Percentiles rank a stretch among this genome's conserved stretches.
Evolutionary conservation across 139 green algal species (phyloP).

Genomic region (Chlorella sp.): DNA sequence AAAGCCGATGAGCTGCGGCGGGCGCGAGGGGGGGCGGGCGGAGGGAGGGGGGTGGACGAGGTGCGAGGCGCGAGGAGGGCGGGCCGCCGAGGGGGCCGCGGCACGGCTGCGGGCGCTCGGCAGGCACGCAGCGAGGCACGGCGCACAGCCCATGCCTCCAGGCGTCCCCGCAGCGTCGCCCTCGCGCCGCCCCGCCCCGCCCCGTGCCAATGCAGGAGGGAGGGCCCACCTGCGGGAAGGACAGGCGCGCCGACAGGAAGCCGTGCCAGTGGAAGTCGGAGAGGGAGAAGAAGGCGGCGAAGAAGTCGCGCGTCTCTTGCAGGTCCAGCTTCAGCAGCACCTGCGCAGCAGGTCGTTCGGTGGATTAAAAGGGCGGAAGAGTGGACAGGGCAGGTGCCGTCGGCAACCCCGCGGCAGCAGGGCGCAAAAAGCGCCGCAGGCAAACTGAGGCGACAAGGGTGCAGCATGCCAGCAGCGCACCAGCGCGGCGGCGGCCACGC

Average conservation of each 20-base stretch:
- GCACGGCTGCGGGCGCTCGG: too few species aligned
- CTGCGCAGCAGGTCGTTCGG: background rate
- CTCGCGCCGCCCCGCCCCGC: too few species aligned
- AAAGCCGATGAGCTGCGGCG: conserved; percentile 88
- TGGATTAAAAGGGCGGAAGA: background rate
- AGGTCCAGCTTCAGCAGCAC: conserved; percentile 87
- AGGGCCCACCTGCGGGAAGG: too few species aligned
- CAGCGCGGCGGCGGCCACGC: background rate
- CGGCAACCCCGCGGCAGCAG: background rate
- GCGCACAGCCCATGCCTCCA: too few species aligned
- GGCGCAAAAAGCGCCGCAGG: background rate
- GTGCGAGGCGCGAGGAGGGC: too few species aligned
- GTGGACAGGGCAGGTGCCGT: background rate
- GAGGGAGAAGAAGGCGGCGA: conserved; percentile 95
- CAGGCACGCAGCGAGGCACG: too few species aligned
- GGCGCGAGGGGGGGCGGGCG: too few species aligned
- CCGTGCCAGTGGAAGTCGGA: conserved; percentile 92
- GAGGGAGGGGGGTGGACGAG: too few species aligned
- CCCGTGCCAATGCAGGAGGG: too few species aligned
- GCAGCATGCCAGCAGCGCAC: background rate
- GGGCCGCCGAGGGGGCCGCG: too few species aligned
- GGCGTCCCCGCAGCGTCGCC: too few species aligned
- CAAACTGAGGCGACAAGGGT: background rate
- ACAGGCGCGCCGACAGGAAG: conserved; percentile 89
- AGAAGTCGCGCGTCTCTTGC: conserved; percentile 90